These are phyloP conservation scores for Trichoderma harzianum DNA, from an alignment of 2,329 filamentous ascomycete genomes.

Conservation along the genomic window DNA sequence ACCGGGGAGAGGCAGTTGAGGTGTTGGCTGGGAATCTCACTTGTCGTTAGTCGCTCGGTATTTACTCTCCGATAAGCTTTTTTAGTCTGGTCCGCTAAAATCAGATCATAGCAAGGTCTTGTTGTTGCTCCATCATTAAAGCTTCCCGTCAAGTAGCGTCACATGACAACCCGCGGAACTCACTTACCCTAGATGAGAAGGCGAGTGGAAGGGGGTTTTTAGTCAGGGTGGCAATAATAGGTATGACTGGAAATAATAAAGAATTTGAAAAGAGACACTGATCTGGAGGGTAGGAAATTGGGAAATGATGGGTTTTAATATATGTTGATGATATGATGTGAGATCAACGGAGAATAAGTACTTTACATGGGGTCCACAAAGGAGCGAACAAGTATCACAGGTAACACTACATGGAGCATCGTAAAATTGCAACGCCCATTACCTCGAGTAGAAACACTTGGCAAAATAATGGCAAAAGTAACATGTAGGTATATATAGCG, in stretches of 20 bases:
- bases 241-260: not conserved
- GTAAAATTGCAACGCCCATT: not conserved
- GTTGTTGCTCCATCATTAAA: not conserved
- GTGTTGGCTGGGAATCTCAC: not conserved
- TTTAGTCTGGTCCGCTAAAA: slow-evolving; percentile 13
- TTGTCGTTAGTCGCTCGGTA: slow-evolving; percentile 7
- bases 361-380: too few relatives aligned
- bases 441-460: not conserved
- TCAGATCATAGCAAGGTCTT: not conserved
- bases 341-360: not conserved
- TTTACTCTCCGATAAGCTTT: slow-evolving; percentile 14
- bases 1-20: not conserved
- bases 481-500: not conserved
- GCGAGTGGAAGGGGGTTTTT: not conserved
- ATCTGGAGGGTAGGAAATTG: not conserved
- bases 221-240: not conserved
- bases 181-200: slow-evolving; percentile 12
- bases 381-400: not conserved
- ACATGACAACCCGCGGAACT: not conserved
- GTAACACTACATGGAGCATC: not conserved
- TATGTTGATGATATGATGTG: not conserved
- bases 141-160: slow-evolving; percentile 7
- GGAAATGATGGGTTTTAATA: not conserved
- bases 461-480: not conserved
- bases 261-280: not conserved